These are phyloP conservation scores for Fusarium devonianum DNA, from an alignment of 2,329 filamentous ascomycete species.

Conservation along the genomic window DNA sequence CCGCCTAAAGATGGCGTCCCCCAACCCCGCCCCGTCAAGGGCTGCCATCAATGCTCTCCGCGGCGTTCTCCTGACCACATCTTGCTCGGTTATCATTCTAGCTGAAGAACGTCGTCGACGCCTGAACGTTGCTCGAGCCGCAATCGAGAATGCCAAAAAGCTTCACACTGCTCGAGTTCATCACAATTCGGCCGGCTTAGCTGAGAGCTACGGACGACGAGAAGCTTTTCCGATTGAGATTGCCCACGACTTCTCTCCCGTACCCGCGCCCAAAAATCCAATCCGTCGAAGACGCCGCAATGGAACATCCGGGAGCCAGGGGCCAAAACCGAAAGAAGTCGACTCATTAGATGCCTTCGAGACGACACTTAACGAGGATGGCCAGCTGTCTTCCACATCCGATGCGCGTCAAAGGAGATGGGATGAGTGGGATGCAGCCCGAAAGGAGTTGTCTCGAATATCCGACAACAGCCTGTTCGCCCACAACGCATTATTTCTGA, in stretches of 20 bases:
- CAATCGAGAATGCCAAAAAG: slow-evolving; percentile 61
- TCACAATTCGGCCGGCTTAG: slow-evolving; percentile 41
- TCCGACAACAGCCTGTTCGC: slow-evolving; percentile 23
- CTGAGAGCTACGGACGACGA: slow-evolving; percentile 38
- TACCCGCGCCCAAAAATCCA: slow-evolving; percentile 32
- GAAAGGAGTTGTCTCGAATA: slow-evolving; percentile 36
- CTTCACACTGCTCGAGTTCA: slow-evolving; percentile 52
- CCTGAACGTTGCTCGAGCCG: slow-evolving; percentile 58
- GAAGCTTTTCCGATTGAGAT: slow-evolving; percentile 37
- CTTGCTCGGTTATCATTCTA: slow-evolving; percentile 62
- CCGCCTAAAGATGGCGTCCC: slow-evolving; percentile 53
- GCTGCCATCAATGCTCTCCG: slow-evolving; percentile 63
- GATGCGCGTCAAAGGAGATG: slow-evolving; percentile 29
- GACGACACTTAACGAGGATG: slow-evolving; percentile 5
- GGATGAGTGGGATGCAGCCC: slow-evolving; percentile 39
- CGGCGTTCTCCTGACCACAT: slow-evolving; percentile 63
- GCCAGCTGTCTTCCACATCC: slow-evolving; percentile 3
- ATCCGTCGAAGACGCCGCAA: slow-evolving; percentile 40
- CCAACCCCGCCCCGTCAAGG: slow-evolving; percentile 61
- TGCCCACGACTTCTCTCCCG: slow-evolving; percentile 37
- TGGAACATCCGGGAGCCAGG: slow-evolving; percentile 5
- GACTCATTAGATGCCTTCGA: slow-evolving; percentile 14
- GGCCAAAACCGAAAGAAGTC: slow-evolving; percentile 1
- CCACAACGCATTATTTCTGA: slow-evolving; percentile 27
- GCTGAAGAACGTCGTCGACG: slow-evolving; percentile 65